A percentile compares a stretch with the other conserved stretches of the same genome.
Conservation (phyloP, 495 filamentous ascomycete species). For the Lasiosphaeria ovina region DNA sequence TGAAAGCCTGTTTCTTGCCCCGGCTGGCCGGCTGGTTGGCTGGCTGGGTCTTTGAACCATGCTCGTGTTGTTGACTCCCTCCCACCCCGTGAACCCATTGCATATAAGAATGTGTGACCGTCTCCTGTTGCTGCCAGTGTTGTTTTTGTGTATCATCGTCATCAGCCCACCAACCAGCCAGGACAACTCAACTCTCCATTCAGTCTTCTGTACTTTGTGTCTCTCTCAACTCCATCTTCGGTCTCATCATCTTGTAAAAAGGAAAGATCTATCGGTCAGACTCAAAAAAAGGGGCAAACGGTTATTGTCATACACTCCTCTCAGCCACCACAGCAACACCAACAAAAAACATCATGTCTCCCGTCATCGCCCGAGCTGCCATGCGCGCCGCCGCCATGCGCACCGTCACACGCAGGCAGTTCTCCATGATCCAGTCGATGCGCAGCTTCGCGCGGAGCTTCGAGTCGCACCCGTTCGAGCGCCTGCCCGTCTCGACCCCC, state of each 20-base stretch:
- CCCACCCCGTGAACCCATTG: too few species aligned
- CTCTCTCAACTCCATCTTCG: slow-evolving; percentile 3
- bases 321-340: slow-evolving; percentile 6
- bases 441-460: slow-evolving; percentile 29
- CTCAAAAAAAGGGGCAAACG: slow-evolving; percentile 5
- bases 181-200: neutral
- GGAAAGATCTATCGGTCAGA: slow-evolving; percentile 4
- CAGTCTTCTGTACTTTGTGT: slow-evolving; percentile 6
- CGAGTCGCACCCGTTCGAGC: slow-evolving; percentile 37
- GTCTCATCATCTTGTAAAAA: slow-evolving; percentile 7
- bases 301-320: neutral
- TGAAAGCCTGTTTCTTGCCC: too few species aligned
- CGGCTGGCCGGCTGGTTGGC: too few species aligned
- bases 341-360: slow-evolving; percentile 22
- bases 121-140: neutral
- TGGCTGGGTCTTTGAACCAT: too few species aligned
- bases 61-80: too few species aligned
- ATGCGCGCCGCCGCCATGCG: slow-evolving; percentile 18
- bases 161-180: slow-evolving; percentile 12
- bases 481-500: slow-evolving; percentile 24
- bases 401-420: slow-evolving; percentile 16
- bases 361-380: slow-evolving; percentile 27
- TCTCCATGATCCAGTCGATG: slow-evolving; percentile 29
- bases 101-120: neutral
- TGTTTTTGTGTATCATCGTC: slow-evolving; percentile 15